Conservation (phyloP, 208 protist genomes). For the Paratrypanosoma confusum region DNA sequence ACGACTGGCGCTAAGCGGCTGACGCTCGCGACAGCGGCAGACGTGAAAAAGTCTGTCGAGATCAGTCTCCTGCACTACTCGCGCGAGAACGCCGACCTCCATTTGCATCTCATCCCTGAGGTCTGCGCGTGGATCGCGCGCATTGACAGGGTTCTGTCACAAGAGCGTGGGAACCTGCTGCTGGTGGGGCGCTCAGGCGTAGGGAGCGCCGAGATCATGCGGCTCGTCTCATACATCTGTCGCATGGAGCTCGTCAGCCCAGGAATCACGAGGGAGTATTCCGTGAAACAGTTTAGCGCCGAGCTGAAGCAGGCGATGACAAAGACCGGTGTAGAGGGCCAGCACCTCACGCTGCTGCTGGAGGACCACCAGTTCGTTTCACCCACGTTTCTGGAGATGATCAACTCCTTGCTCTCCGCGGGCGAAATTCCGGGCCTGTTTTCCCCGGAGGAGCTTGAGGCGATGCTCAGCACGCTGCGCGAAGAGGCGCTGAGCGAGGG, state of each 20-base stretch:
- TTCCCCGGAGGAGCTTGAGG: constrained; percentile 92
- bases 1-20: constrained; percentile 36
- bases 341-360: constrained; percentile 85
- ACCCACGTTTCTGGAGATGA: constrained; percentile 79
- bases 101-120: constrained; percentile 93
- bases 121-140: constrained; percentile 88
- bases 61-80: constrained; percentile 80
- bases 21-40: constrained; percentile 29
- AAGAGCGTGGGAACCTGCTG: constrained; percentile 89
- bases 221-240: constrained; percentile 86
- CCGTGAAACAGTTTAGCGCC: constrained; percentile 87
- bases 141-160: constrained; percentile 94
- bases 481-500: constrained; percentile 79
- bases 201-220: constrained; percentile 85
- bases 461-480: constrained; percentile 88
- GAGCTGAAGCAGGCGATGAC: constrained; percentile 91
- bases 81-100: constrained; percentile 87
- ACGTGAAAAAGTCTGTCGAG: constrained; percentile 65
- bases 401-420: constrained; percentile 94
- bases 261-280: constrained; percentile 85
- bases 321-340: constrained; percentile 85
- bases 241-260: constrained; percentile 85
- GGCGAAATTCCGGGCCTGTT: constrained; percentile 96
- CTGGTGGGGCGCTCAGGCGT: constrained; percentile 91
- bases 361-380: constrained; percentile 94